A percentile compares a stretch with the other conserved stretches of the same genome.
Evolutionary conservation across 1,284 basidiomycete genomes (phyloP).

Genomic region (Ustilago shanxiensis): DNA sequence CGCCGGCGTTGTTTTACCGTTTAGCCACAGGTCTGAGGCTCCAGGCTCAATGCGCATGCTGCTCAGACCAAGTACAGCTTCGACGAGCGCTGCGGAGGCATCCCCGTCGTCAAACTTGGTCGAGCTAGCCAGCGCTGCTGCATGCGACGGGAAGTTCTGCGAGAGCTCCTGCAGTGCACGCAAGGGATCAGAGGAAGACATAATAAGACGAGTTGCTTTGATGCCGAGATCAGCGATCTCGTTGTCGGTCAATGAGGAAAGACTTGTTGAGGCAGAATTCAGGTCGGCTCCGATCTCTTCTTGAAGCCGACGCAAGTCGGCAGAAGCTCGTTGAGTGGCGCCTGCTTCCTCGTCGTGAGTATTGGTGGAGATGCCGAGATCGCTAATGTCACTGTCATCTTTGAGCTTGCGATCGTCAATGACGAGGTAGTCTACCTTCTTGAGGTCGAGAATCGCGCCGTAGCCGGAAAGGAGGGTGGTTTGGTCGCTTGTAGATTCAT

Average conservation of each 20-base stretch:
- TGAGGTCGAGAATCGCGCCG: constrained; percentile 90
- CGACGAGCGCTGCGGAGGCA: constrained; percentile 31
- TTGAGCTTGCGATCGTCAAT: constrained; percentile 72
- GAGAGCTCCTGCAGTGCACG: constrained; percentile 59
- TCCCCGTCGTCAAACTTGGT: constrained; percentile 35
- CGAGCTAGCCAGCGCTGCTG: constrained; percentile 48
- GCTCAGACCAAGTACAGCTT: constrained; percentile 36
- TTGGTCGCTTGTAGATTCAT: not conserved
- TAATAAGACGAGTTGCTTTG: constrained; percentile 53
- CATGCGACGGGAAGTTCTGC: constrained; percentile 64
- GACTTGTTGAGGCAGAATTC: not conserved
- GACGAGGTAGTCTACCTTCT: constrained; percentile 96
- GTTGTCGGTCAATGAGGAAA: constrained; percentile 31
- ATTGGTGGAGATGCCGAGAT: constrained; percentile 24
- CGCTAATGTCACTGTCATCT: constrained; percentile 37
- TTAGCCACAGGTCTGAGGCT: constrained; percentile 62
- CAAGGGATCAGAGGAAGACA: constrained; percentile 59
- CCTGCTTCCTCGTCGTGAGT: constrained; percentile 18
- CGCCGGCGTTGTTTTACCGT: constrained; percentile 47
- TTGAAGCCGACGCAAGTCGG: constrained; percentile 28
- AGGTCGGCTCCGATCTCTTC: constrained; percentile 32
- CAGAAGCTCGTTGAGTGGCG: constrained; percentile 4
- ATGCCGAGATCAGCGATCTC: constrained; percentile 49
- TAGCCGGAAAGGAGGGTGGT: constrained; percentile 79
- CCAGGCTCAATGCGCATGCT: constrained; percentile 52